Evolutionary conservation across 345 rosid species (phyloP).

Genomic region (Barbarea vulgaris): DNA sequence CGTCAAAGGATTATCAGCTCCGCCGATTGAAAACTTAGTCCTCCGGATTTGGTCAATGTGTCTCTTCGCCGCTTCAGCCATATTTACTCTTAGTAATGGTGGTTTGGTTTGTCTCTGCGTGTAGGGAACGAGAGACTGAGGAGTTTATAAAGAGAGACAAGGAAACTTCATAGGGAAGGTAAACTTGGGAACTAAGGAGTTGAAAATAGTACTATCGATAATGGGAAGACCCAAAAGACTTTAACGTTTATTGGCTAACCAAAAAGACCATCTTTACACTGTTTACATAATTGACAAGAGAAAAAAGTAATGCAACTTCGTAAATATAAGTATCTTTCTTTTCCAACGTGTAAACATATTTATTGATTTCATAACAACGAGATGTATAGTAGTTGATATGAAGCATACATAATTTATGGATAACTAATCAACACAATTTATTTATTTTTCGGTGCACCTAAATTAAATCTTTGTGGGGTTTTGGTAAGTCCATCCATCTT

Average conservation of each 20-base stretch:
- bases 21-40: constrained; percentile 59
- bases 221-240: constrained; percentile 17
- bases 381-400: no score
- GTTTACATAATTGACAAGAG: neutral
- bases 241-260: neutral
- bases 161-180: constrained; percentile 28
- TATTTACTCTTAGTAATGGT: neutral
- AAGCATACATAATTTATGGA: neutral
- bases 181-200: constrained; percentile 18
- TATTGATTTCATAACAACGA: no score
- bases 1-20: constrained; percentile 48
- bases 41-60: constrained; percentile 62
- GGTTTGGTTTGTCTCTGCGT: constrained; percentile 4
- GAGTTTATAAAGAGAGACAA: constrained; percentile 5
- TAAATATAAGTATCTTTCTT: neutral
- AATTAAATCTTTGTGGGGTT: neutral
- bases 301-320: constrained; percentile 12
- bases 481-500: no score
- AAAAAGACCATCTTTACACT: neutral
- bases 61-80: constrained; percentile 31
- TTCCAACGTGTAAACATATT: neutral
- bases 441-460: neutral
- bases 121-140: neutral
- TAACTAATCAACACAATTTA: neutral
- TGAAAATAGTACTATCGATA: neutral